Conservation (phyloP, 495 filamentous ascomycete genomes). For the Penicillium malachiteum region DNA sequence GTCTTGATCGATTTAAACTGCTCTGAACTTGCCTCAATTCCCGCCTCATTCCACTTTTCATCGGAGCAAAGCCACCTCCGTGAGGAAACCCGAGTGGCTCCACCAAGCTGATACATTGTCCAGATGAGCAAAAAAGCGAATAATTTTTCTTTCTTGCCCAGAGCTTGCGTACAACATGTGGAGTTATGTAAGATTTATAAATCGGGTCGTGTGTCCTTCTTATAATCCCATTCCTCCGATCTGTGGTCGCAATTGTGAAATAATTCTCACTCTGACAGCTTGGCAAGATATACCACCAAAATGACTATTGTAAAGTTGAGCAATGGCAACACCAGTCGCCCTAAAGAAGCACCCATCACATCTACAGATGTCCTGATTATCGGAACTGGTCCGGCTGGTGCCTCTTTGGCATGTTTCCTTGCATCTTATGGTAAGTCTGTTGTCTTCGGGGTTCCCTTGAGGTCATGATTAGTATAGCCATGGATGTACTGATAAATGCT, state of each 20-base stretch:
- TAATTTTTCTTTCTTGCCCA: background rate
- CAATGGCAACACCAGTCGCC: constrained; percentile 4
- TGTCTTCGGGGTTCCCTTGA: background rate
- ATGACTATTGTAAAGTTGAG: constrained; percentile 14
- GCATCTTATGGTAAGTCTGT: constrained; percentile 38
- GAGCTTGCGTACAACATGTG: background rate
- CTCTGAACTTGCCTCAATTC: background rate
- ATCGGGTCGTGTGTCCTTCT: background rate
- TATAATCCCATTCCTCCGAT: background rate
- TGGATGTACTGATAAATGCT: background rate
- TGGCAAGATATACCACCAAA: background rate
- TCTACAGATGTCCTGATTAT: constrained; percentile 52
- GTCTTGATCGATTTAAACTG: constrained; percentile 9
- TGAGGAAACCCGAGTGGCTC: too few species aligned
- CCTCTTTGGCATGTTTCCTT: constrained; percentile 54
- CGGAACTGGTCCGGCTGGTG: constrained; percentile 57
- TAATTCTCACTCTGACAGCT: background rate
- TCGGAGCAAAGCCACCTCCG: background rate
- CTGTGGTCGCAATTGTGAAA: background rate
- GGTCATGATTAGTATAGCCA: background rate
- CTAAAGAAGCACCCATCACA: background rate
- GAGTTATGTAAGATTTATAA: background rate
- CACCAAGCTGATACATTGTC: too few species aligned
- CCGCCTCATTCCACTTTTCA: background rate
- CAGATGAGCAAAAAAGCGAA: background rate